Conservation (phyloP, 345 rosid genomes). For the Euphorbia pulcherrima region DNA sequence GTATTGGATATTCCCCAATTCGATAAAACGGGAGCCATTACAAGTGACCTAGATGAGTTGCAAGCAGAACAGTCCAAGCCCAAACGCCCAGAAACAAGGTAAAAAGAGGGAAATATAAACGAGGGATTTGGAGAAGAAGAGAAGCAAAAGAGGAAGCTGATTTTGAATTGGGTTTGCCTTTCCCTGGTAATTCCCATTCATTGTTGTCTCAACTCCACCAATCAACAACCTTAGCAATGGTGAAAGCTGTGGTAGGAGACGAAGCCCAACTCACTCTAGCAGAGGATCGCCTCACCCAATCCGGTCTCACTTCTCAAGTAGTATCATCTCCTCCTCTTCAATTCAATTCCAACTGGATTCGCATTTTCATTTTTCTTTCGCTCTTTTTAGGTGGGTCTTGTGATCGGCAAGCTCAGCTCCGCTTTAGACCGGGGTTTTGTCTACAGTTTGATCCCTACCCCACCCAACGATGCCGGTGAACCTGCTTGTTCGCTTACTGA, state of each 20-base stretch:
- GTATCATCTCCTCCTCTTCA: slow-evolving; percentile 23
- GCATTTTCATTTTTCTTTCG: background rate
- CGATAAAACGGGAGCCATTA: too few species aligned
- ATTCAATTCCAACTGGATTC: background rate
- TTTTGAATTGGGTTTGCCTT: background rate
- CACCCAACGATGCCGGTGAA: slow-evolving; percentile 64
- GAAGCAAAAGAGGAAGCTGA: background rate
- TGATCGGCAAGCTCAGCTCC: slow-evolving; percentile 82
- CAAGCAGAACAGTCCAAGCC: background rate
- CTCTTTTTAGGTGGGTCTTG: slow-evolving; percentile 65
- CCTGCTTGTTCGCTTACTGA: slow-evolving; percentile 67
- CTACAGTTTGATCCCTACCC: slow-evolving; percentile 77
- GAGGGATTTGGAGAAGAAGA: background rate
- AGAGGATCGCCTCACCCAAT: slow-evolving; percentile 76
- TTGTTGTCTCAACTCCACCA: background rate
- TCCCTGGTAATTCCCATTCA: background rate
- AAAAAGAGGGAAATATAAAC: background rate
- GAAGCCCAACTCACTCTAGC: slow-evolving; percentile 56
- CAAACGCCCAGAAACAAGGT: background rate
- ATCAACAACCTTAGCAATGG: slow-evolving; percentile 37
- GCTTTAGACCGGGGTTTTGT: slow-evolving; percentile 72
- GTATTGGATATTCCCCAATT: too few species aligned
- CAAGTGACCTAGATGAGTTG: too few species aligned
- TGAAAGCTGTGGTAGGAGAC: slow-evolving; percentile 82
- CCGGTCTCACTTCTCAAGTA: slow-evolving; percentile 68